These are phyloP conservation scores for Endoconidiophora polonica DNA, from an alignment of 2,329 filamentous ascomycete genomes.

Conservation along the genomic window DNA sequence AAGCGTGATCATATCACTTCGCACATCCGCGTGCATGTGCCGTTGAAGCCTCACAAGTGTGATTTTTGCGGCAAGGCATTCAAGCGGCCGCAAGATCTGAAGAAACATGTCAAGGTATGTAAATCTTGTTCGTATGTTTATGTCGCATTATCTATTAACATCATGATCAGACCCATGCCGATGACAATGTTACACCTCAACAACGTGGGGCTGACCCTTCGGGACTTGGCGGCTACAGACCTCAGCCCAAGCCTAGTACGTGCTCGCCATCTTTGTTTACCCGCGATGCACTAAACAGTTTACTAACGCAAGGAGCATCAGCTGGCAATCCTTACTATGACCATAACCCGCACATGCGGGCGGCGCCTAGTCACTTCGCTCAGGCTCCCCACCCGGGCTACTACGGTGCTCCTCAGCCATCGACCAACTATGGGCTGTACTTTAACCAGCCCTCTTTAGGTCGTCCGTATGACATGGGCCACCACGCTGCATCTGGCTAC, in stretches of 20 bases:
- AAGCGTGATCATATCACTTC: conserved; percentile 99
- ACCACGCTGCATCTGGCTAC: conserved; percentile 25
- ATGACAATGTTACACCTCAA: conserved; percentile 60
- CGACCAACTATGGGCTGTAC: conserved; percentile 55
- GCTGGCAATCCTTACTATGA: conserved; percentile 43
- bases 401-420: conserved; percentile 42
- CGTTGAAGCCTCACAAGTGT: conserved; percentile 96
- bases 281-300: conserved; percentile 20
- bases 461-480: conserved; percentile 13
- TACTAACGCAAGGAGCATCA: conserved; percentile 14
- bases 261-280: conserved; percentile 16
- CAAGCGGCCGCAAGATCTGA: conserved; percentile 95
- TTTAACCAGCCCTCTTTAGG: conserved; percentile 50
- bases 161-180: conserved; percentile 56
- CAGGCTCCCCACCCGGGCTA: conserved; percentile 33
- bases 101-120: conserved; percentile 86
- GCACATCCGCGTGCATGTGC: conserved; percentile 97
- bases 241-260: conserved; percentile 37
- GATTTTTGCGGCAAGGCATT: conserved; percentile 98
- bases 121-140: neutral
- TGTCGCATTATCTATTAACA: neutral
- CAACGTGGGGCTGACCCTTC: conserved; percentile 32
- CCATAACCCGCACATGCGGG: conserved; percentile 46
- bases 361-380: conserved; percentile 39
- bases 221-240: conserved; percentile 36